phyloP scores from a whole-genome alignment of 2,329 filamentous ascomycete species.

The Fusarium nisikadoi region DNA sequence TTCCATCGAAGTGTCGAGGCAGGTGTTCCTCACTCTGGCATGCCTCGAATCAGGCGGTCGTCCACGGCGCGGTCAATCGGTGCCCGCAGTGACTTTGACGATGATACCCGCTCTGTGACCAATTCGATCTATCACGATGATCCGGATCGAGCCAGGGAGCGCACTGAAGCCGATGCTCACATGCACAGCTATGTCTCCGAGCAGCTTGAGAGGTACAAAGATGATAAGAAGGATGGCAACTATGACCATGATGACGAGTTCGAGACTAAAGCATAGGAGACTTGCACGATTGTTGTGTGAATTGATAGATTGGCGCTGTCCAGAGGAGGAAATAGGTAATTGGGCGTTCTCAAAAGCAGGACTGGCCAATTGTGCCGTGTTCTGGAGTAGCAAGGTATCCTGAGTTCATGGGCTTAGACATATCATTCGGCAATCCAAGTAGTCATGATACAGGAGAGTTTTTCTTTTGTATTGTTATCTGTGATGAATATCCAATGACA shows the following conservation, averaged over 20 bases:
- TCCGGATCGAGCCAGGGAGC: slow-evolving; percentile 58
- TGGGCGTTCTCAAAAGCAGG: slow-evolving; percentile 35
- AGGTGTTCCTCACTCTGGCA: slow-evolving; percentile 52
- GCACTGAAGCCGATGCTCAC: slow-evolving; percentile 71
- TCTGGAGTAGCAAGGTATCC: slow-evolving; percentile 3
- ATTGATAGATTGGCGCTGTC: slow-evolving; percentile 3
- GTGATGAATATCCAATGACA: not conserved
- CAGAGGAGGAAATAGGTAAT: slow-evolving; percentile 19
- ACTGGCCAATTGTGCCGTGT: slow-evolving; percentile 6
- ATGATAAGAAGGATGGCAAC: slow-evolving; percentile 41
- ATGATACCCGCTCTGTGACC: slow-evolving; percentile 49
- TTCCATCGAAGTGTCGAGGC: slow-evolving; percentile 62
- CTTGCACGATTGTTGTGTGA: not conserved
- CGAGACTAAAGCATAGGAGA: slow-evolving; percentile 53
- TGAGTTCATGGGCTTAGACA: slow-evolving; percentile 22
- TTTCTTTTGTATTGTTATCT: not conserved
- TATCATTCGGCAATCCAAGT: slow-evolving; percentile 23
- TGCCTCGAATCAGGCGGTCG: slow-evolving; percentile 75
- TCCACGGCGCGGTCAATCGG: slow-evolving; percentile 87
- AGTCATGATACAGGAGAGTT: slow-evolving; percentile 11
- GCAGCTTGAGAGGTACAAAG: slow-evolving; percentile 77
- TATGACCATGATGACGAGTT: slow-evolving; percentile 57
- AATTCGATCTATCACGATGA: slow-evolving; percentile 51
- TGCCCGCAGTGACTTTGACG: slow-evolving; percentile 80
- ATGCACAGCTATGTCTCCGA: slow-evolving; percentile 85